phyloP scores from a whole-genome alignment of 1,139 yeast species.

The Blastobotrys ciferrii region DNA sequence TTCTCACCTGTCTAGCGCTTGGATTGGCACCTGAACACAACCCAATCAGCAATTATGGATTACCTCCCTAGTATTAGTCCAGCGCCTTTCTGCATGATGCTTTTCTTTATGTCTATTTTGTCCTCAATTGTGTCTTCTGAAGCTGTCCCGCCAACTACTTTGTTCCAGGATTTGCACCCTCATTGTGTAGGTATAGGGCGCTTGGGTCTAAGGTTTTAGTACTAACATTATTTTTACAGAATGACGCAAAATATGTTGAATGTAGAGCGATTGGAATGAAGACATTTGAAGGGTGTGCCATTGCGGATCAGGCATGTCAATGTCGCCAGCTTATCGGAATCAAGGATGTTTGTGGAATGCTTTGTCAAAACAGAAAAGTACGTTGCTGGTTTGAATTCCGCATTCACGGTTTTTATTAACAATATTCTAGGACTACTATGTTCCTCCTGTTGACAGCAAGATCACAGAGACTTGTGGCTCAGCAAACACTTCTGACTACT shows the following conservation, averaged over 20 bases:
- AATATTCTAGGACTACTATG: constrained; percentile 7
- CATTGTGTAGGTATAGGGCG: constrained; percentile 14
- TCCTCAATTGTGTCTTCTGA: neutral
- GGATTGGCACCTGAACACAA: neutral
- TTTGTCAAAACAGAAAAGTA: constrained; percentile 16
- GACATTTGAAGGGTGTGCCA: constrained; percentile 7
- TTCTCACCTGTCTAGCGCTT: neutral
- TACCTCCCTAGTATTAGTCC: neutral
- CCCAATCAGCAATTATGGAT: neutral
- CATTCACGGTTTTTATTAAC: constrained; percentile 1
- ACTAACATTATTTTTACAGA: constrained; percentile 6
- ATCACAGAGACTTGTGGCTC: constrained; percentile 26
- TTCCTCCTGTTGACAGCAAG: constrained; percentile 8
- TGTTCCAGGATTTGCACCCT: constrained; percentile 8
- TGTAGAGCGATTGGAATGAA: constrained; percentile 10
- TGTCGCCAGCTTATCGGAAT: constrained; percentile 25
- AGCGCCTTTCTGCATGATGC: neutral
- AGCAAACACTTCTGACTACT: neutral
- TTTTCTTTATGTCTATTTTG: neutral
- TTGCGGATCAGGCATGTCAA: constrained; percentile 27
- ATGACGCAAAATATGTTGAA: constrained; percentile 10
- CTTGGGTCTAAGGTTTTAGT: neutral
- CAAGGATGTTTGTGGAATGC: constrained; percentile 24
- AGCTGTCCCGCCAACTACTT: neutral
- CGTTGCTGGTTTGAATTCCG: constrained; percentile 3